Base-by-base conservation (phyloP, 495 filamentous ascomycete species). In the Lophiostoma macrostomum region DNA sequence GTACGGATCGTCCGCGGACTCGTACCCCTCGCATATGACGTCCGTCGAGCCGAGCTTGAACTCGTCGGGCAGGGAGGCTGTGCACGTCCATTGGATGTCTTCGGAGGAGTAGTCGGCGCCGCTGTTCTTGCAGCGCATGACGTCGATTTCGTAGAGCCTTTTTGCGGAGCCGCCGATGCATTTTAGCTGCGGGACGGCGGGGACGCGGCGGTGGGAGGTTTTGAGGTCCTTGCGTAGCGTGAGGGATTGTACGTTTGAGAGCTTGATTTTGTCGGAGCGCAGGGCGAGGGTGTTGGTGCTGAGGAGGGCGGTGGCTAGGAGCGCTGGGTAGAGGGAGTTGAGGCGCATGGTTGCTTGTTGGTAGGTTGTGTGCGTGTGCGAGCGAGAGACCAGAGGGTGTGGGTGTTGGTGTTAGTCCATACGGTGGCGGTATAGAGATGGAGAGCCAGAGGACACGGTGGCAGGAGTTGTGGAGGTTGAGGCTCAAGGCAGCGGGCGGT, bases 1-100 rank as follows among this genome's bases (percentile, higher is more conserved):
- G 71, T 89, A 93, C 0, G 78, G 77, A 64, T 98, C 93, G 16
- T 89, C 80, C 0, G 85, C 69, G 10, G 66, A 70, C 14, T 78
- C 74, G 69, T 95, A 97, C 7, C 93, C 93, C 64, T 98, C 93
- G 67, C 93, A 98, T 3, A 88, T 74, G 10, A 98, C 93, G 48
- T 98, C 91, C 2, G 93, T 96, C 22, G 78, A 73, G 29, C 90
- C 93, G 11, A 97, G 79, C 65, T 93, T 93, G 66, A 98, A 86
- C 61, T 94, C 87, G 0, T 77, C 65, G 0, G 93, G 93, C 0
- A 97, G 71, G 3, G 77, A 72, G 0, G 93, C 88, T 1, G 80
- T 81, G 69, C 93, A 98, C 0, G 87, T 84, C 93, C 93, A 98
- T 67, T 91, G 80, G 29, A 96, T 73, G 69, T 73, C 65, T 29